Evolutionary conservation across 352 stramenopile genomes (phyloP).

Genomic region (Pythium rishiriense): DNA sequence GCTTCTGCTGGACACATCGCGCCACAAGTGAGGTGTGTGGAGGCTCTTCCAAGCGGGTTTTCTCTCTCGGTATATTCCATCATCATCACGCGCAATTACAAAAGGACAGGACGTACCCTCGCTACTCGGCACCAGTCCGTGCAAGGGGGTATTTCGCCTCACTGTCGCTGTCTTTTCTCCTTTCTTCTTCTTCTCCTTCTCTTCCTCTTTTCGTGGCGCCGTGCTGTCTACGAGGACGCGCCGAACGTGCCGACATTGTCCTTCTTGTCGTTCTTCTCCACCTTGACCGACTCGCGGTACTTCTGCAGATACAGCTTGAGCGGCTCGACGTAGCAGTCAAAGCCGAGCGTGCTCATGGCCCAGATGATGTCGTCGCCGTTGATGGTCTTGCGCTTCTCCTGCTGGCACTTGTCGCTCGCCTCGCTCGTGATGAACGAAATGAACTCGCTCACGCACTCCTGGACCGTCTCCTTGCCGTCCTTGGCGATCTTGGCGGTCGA

Average conservation of each 20-base stretch:
- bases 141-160: not conserved
- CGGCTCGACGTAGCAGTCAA: constrained; percentile 99
- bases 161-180: not conserved
- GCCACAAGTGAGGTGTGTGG: constrained; percentile 5
- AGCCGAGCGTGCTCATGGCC: constrained; percentile 99
- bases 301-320: constrained; percentile 99
- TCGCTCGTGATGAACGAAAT: constrained; percentile 99
- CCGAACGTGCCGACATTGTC: constrained; percentile 87
- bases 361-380: constrained; percentile 99
- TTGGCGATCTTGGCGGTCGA: constrained; percentile 99
- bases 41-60: not conserved
- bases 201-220: not conserved
- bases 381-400: constrained; percentile 99
- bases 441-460: constrained; percentile 99
- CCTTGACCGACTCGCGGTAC: constrained; percentile 95
- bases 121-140: not conserved
- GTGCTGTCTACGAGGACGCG: constrained; percentile 61
- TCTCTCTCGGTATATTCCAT: constrained; percentile 14
- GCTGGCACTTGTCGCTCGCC: constrained; percentile 98
- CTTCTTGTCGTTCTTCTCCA: constrained; percentile 92
- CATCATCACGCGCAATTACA: constrained; percentile 15
- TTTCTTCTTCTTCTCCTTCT: not conserved
- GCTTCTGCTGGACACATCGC: constrained; percentile 38
- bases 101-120: not conserved
- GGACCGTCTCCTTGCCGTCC: constrained; percentile 99